Conservation (phyloP, 441 rosid species). For the Croton laevigatus region DNA sequence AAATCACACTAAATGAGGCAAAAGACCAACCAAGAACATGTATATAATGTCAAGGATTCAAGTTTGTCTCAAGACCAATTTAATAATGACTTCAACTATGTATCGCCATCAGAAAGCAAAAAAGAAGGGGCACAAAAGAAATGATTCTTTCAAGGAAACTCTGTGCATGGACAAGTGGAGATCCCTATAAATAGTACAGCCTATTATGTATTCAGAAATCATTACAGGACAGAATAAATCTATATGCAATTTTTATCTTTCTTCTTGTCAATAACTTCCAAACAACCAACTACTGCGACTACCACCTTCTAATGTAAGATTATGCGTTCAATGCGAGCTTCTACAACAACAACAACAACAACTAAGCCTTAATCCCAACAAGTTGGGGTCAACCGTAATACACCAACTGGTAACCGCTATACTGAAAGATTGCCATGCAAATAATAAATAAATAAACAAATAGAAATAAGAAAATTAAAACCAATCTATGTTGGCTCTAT, state of each 20-base stretch:
- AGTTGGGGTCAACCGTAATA: no score
- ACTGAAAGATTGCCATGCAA: no score
- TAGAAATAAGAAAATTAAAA: no score
- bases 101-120: background rate
- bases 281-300: background rate
- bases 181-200: background rate
- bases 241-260: slow-evolving; percentile 2
- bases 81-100: background rate
- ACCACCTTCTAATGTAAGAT: background rate
- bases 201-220: background rate
- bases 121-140: background rate
- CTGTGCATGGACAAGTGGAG: background rate
- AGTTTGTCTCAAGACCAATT: slow-evolving; percentile 1
- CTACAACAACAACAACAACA: no score
- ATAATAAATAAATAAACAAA: no score
- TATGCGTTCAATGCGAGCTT: slow-evolving; percentile 6
- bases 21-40: background rate
- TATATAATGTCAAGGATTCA: no score
- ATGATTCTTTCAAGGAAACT: background rate
- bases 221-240: background rate
- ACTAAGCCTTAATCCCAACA: no score
- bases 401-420: no score
- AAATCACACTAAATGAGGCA: background rate
- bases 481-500: no score
- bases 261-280: background rate